phyloP scores from a whole-genome alignment of 2,329 filamentous ascomycete genomes.

The Alternaria novae-zelandiae region DNA sequence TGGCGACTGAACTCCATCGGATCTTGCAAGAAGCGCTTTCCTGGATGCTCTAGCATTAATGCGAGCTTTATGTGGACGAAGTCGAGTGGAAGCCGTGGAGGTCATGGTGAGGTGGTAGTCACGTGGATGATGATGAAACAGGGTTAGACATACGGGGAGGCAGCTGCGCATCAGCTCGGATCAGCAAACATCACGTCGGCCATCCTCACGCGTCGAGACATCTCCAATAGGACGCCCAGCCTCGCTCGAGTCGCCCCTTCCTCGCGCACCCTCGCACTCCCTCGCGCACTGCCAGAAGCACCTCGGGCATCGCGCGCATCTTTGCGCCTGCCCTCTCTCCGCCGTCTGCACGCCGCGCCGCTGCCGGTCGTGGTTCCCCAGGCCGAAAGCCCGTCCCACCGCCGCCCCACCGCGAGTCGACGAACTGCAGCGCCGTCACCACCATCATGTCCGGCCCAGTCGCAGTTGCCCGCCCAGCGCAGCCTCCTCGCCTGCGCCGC shows the following conservation, averaged over 20 bases:
- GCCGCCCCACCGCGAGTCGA: constrained; percentile 20
- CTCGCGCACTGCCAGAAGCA: constrained; percentile 6
- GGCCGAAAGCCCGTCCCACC: constrained; percentile 17
- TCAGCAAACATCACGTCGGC: constrained; percentile 24
- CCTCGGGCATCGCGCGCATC: constrained; percentile 16
- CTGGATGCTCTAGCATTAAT: neutral
- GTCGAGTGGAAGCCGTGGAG: neutral
- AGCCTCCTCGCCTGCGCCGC: constrained; percentile 53
- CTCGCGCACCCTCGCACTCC: neutral
- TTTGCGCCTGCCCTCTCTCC: constrained; percentile 19
- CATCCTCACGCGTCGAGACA: constrained; percentile 10
- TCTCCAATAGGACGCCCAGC: neutral
- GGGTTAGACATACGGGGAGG: constrained; percentile 10
- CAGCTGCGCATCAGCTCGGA: constrained; percentile 9
- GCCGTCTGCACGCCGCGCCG: constrained; percentile 5
- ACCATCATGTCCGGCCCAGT: constrained; percentile 43
- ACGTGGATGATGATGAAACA: constrained; percentile 15
- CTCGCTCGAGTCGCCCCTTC: neutral
- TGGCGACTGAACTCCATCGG: neutral
- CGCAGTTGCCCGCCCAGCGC: constrained; percentile 43
- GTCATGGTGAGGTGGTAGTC: neutral
- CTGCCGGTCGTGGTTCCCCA: constrained; percentile 20
- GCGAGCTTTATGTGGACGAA: neutral
- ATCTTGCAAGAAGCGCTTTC: neutral
- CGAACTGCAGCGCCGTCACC: constrained; percentile 11